Conservation (phyloP, 345 rosid species). For the Ailanthus altissimus region DNA sequence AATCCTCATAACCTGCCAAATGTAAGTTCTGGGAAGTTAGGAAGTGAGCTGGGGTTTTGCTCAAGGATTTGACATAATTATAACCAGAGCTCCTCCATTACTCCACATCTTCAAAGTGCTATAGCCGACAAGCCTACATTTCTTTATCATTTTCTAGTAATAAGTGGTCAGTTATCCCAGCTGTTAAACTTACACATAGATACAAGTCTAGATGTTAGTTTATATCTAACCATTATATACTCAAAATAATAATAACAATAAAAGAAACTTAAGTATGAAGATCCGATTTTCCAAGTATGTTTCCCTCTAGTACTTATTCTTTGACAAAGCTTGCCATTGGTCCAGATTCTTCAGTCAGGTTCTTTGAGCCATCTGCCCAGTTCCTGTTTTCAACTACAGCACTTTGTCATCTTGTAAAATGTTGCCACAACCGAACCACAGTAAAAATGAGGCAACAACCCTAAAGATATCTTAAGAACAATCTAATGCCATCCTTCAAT, state of each 20-base stretch:
- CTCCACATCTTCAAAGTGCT: no score
- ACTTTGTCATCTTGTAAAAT: slow-evolving; percentile 5
- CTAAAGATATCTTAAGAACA: not conserved
- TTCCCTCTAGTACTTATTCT: not conserved
- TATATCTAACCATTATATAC: not conserved
- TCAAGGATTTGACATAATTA: not conserved
- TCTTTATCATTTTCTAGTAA: not conserved
- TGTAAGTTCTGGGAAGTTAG: not conserved
- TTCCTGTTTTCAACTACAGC: not conserved
- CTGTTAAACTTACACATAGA: not conserved
- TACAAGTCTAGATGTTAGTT: not conserved
- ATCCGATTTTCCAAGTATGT: not conserved
- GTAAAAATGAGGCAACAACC: not conserved
- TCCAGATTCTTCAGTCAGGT: not conserved
- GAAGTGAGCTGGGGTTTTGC: slow-evolving; percentile 7
- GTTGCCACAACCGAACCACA: not conserved
- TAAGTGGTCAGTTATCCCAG: not conserved
- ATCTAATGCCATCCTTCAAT: not conserved
- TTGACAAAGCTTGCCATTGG: not conserved
- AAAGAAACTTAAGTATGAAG: not conserved
- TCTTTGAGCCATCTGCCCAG: not conserved
- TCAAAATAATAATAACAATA: not conserved
- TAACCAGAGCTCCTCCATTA: not conserved
- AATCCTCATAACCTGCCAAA: slow-evolving; percentile 75
- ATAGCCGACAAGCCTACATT: no score